Evolutionary conservation across 1,284 basidiomycete genomes (phyloP), one percentile per base, ranked within the genome.

Genomic region (Trichosporon sp.): DNA sequence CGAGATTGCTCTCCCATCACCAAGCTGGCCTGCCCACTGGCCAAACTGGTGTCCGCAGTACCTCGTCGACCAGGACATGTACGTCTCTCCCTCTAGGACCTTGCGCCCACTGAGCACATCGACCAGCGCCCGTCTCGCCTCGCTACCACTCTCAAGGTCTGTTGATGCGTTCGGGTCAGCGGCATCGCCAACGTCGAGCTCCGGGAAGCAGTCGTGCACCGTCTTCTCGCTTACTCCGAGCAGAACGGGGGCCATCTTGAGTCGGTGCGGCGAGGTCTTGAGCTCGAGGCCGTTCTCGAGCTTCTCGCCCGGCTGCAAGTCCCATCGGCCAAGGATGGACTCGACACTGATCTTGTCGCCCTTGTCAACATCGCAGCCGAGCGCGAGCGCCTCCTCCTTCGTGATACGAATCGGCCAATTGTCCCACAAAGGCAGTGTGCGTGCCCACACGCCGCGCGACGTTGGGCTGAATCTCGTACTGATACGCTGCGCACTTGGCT

Each of bases 21-120:
- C 95, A 2, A 99, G 85, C 78, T 98, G 95, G n/a, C 94, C 93
- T 1, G 95, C 95, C 89, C 90, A 98, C 4, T 76, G 80, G 1
- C 94, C 95, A 73, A 98, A 98, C 76, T 98, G 95, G 76, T 94
- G 91, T 0, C 92, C 91, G 70, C 76, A 78, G 75, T 96, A 97
- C 31, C 92, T 84, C 31, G 92, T 83, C 8, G 90, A 88, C 91
- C 92, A 96, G 0, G 94, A 92, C 1, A 89, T 89, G 73, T 92
- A 94, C 2, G 83, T 83, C 2, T 77, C 71, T 7, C 82, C 78
- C 81, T 88, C 86, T 29, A 95, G 82, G 6, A 88, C 84, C n/a
- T 86, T 86, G 67, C 89, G 85, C 0, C 92, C 93, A 58, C 88
- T 87, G 7, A 95, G 82, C 2, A 95, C 84, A 64, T 95, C 90